phyloP scores from a whole-genome alignment of 2,329 filamentous ascomycete species.

The Dendryphion nanum region DNA sequence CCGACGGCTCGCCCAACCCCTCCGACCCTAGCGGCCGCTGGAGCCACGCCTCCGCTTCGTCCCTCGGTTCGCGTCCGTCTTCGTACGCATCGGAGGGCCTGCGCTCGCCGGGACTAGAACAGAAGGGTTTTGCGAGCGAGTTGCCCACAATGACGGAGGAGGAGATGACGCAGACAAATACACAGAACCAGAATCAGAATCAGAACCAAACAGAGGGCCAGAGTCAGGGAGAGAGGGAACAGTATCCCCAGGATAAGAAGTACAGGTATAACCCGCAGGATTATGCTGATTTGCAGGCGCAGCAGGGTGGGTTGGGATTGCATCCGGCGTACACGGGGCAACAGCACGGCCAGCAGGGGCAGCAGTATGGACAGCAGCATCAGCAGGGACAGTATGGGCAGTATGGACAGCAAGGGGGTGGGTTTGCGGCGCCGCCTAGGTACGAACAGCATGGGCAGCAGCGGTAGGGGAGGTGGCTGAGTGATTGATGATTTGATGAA shows the following conservation, averaged over 20 bases:
- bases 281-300: slow-evolving; percentile 20
- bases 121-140: slow-evolving; percentile 33
- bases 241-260: slow-evolving; percentile 16
- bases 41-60: slow-evolving; percentile 27
- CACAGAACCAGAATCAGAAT: no score
- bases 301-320: no score
- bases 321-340: no score
- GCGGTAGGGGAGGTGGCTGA: no score
- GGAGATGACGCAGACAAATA: no score
- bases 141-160: slow-evolving; percentile 38
- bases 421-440: no score
- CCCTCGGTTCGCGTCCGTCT: slow-evolving; percentile 29
- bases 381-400: no score
- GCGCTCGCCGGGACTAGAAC: slow-evolving; percentile 33
- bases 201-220: slow-evolving; percentile 20
- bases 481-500: no score
- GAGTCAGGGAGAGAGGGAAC: slow-evolving; percentile 17
- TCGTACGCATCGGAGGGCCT: slow-evolving; percentile 38
- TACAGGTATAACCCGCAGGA: slow-evolving; percentile 38
- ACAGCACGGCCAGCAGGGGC: no score
- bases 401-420: no score
- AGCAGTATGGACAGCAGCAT: no score
- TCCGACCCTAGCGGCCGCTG: slow-evolving; percentile 32
- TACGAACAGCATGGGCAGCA: no score
- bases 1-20: slow-evolving; percentile 23